A percentile compares a stretch with the other conserved stretches of the same genome.
Evolutionary conservation across 345 rosid species (phyloP).

Genomic region (Schrenkiella parvula): DNA sequence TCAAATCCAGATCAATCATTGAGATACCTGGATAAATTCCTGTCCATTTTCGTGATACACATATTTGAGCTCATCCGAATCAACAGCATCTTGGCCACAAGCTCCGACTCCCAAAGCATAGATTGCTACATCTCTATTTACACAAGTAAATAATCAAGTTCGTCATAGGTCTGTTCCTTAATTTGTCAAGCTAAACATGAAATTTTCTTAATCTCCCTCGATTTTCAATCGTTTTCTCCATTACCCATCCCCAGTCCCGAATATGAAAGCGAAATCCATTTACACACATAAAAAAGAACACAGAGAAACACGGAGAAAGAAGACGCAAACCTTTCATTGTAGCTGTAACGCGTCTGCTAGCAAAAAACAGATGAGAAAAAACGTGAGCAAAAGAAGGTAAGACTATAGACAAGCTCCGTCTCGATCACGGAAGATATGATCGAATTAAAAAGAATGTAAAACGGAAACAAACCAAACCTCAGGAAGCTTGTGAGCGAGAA

Average conservation of each 20-base stretch:
- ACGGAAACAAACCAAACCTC: constrained; percentile 48
- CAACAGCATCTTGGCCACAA: constrained; percentile 63
- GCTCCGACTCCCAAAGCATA: constrained; percentile 92
- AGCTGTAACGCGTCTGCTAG: constrained; percentile 42
- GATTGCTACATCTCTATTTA: constrained; percentile 61
- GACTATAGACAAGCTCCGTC: neutral
- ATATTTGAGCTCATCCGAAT: constrained; percentile 68
- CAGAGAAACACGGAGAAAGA: neutral
- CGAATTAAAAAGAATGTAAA: neutral
- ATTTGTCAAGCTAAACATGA: neutral
- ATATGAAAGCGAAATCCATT: neutral
- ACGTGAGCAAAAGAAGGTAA: neutral
- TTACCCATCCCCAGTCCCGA: neutral
- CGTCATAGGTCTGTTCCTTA: neutral
- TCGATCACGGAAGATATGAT: neutral
- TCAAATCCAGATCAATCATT: neutral
- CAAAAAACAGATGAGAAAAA: neutral
- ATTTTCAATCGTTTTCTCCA: neutral
- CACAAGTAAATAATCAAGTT: neutral
- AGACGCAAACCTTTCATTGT: constrained; percentile 58
- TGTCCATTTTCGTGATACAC: constrained; percentile 72
- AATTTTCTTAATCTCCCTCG: neutral
- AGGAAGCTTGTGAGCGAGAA: constrained; percentile 62
- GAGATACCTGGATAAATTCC: constrained; percentile 56
- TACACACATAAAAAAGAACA: neutral